Evolutionary conservation across 768 basidiomycete species (phyloP).

Genomic region (Termitomyces titanicus): DNA sequence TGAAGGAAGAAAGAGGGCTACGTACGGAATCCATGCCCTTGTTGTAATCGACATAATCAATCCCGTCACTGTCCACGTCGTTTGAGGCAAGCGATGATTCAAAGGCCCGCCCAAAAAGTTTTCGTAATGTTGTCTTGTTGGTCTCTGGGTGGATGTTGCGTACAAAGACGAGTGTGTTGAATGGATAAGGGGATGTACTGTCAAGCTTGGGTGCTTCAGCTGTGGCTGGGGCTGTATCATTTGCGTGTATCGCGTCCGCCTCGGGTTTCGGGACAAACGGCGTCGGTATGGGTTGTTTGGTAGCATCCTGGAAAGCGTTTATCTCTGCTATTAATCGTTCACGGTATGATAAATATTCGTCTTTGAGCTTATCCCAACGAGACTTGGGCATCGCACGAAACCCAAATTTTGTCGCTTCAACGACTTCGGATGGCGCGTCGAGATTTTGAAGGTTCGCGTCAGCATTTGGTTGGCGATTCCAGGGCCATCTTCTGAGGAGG

Average conservation of each 20-base stretch:
- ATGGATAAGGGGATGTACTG: constrained; percentile 47
- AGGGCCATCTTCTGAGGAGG: constrained; percentile 57
- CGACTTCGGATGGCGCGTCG: constrained; percentile 1
- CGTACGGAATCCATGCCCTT: constrained; percentile 75
- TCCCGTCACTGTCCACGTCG: constrained; percentile 23
- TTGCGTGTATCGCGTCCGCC: neutral
- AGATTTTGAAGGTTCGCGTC: neutral
- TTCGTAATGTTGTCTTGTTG: constrained; percentile 76
- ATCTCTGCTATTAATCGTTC: constrained; percentile 49
- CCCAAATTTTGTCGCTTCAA: constrained; percentile 55
- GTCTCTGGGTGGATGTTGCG: constrained; percentile 70
- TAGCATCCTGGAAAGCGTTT: constrained; percentile 27
- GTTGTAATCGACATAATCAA: constrained; percentile 79
- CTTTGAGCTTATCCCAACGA: constrained; percentile 60
- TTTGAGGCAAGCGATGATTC: neutral
- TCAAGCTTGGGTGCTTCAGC: constrained; percentile 11
- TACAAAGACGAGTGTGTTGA: constrained; percentile 64
- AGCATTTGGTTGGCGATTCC: constrained; percentile 33
- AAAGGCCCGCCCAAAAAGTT: constrained; percentile 48
- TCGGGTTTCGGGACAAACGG: neutral
- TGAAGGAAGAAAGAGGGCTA: constrained; percentile 5
- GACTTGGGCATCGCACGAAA: constrained; percentile 54
- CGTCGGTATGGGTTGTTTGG: neutral
- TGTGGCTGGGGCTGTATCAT: neutral
- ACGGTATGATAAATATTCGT: constrained; percentile 68